phyloP scores from a whole-genome alignment of 2,329 filamentous ascomycete species.

The Chlorencoelia australis region DNA sequence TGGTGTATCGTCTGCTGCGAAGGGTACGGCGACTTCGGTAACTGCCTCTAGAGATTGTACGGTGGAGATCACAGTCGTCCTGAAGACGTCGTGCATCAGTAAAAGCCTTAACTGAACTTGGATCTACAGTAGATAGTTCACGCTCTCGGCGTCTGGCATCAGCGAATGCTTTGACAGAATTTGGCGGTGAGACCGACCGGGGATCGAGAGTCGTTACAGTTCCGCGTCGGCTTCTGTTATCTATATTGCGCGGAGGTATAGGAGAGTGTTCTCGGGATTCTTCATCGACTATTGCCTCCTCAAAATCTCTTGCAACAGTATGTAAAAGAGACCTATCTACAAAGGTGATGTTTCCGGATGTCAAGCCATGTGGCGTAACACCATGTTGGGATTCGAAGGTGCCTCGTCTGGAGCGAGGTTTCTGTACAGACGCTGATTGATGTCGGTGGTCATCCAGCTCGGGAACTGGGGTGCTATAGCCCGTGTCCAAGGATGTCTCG shows the following conservation, averaged over 20 bases:
- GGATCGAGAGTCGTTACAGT: constrained; percentile 47
- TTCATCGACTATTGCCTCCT: constrained; percentile 76
- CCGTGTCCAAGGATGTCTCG: constrained; percentile 47
- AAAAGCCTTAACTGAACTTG: constrained; percentile 92
- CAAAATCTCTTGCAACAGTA: constrained; percentile 68
- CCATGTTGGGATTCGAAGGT: constrained; percentile 64
- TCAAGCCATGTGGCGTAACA: constrained; percentile 26
- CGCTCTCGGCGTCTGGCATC: constrained; percentile 79
- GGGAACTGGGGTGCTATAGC: constrained; percentile 64
- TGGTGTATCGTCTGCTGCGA: constrained; percentile 47
- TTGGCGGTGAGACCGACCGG: constrained; percentile 76
- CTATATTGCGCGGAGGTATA: constrained; percentile 9
- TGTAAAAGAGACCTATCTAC: constrained; percentile 30
- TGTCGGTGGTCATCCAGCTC: constrained; percentile 83
- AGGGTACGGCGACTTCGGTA: constrained; percentile 45
- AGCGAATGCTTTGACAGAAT: constrained; percentile 95
- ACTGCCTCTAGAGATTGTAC: constrained; percentile 62
- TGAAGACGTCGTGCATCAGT: constrained; percentile 74
- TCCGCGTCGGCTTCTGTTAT: constrained; percentile 38
- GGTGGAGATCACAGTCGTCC: constrained; percentile 47
- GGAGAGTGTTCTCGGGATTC: constrained; percentile 41
- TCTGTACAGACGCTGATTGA: constrained; percentile 50
- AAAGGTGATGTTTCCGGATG: constrained; percentile 31
- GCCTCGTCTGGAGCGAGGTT: constrained; percentile 52
- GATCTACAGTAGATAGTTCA: constrained; percentile 46